Base-by-base conservation (phyloP, 371 early-diverging fungal species). In the Mucor irregularis region DNA sequence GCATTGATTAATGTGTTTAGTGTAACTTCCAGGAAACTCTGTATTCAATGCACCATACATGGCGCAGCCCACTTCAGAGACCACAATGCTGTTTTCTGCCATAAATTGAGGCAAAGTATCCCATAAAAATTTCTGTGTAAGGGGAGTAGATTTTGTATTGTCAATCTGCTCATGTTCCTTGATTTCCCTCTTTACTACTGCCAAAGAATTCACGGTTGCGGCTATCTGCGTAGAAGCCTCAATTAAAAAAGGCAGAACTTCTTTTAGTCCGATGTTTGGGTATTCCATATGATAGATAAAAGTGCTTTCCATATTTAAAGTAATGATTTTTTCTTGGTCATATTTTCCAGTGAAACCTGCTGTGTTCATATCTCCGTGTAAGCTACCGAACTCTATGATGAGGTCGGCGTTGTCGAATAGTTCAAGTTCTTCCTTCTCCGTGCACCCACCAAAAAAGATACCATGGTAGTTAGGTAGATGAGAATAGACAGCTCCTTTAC, bases 31-130 rank as follows among this genome's bases (percentile, higher is more conserved):
- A 17, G 80, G 79, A 16, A 64, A 62, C 10, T 62, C 57, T 49
- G 66, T 42, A 35, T 78, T 73, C 28, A 76, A 58, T n/a, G 57
- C 56, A 28, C 77, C 83, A 53, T 77, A 80, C 33, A 54, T 64
- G 19, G 76, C 57, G 16, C 81, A 80, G 52, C 83, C 83, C 16
- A 77, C 78, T 56, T 82, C 83, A 22, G 70, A 73, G 21, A 73
- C 62, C 21, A 82, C 61, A 31, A 79, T 58, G n/a, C 68, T 51
- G 14, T 67, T 62, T 9, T 61, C 56, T 13, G 60, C 62, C 22
- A 80, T 56, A 35, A 61, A 71, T 6, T 71, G 62, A 16, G 61
- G 51, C 7, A 76, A 55, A 38, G 61, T 68, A 40, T 63, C 46
- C 80, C 81, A 82, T 33, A 82, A 65, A 35, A 66, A 76, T 31